A percentile compares a stretch with the other conserved stretches of the same genome.
Evolutionary conservation across 805 yeast genomes (phyloP).

Genomic region (Starmerella bombicola): DNA sequence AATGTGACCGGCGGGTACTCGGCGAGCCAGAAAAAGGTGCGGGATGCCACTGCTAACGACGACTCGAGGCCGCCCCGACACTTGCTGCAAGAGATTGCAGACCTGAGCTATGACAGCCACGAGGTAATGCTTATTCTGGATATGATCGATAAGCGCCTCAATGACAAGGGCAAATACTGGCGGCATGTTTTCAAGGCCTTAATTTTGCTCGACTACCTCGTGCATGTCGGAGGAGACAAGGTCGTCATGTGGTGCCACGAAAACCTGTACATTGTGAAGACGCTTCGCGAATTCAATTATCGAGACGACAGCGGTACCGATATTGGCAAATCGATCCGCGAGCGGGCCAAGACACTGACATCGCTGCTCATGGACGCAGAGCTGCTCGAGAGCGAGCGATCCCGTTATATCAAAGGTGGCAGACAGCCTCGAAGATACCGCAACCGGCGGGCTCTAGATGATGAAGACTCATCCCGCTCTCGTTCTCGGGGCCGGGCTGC

Average conservation of each 20-base stretch:
- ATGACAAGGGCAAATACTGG: slow-evolving; percentile 96
- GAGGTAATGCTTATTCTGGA: slow-evolving; percentile 87
- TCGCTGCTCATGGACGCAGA: slow-evolving; percentile 71
- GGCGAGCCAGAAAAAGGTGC: slow-evolving; percentile 69
- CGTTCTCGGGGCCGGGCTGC: slow-evolving; percentile 28
- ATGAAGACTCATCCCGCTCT: background rate
- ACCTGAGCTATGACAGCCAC: slow-evolving; percentile 53
- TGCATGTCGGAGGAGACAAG: slow-evolving; percentile 73
- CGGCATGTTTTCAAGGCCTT: slow-evolving; percentile 87
- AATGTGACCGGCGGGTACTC: slow-evolving; percentile 86
- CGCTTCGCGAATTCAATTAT: slow-evolving; percentile 78
- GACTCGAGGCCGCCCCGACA: slow-evolving; percentile 68
- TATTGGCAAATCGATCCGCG: slow-evolving; percentile 78
- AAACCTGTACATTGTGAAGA: slow-evolving; percentile 75
- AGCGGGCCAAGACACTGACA: slow-evolving; percentile 81
- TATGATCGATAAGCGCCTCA: slow-evolving; percentile 78
- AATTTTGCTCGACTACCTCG: slow-evolving; percentile 77
- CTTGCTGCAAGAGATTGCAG: slow-evolving; percentile 74
- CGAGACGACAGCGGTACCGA: slow-evolving; percentile 66
- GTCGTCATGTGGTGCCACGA: slow-evolving; percentile 88
- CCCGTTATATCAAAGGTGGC: slow-evolving; percentile 11
- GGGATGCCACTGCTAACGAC: slow-evolving; percentile 83
- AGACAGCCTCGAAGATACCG: slow-evolving; percentile 23
- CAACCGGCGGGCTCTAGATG: slow-evolving; percentile 18
- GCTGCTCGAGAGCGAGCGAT: slow-evolving; percentile 58